Evolutionary conservation across 164 flowering plant species (phyloP).

Genomic region (Sextonia rubra): DNA sequence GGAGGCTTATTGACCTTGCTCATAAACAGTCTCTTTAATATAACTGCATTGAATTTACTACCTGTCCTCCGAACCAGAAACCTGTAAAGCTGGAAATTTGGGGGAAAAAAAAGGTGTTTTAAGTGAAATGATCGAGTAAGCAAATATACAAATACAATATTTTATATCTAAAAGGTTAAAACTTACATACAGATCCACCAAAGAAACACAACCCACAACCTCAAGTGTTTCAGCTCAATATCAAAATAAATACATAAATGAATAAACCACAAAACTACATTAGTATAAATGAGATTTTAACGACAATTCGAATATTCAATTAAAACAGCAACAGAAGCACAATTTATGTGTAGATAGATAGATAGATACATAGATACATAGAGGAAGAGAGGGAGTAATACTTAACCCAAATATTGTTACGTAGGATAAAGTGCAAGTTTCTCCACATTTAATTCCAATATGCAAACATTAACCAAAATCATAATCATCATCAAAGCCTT

Average conservation of each 20-base stretch:
- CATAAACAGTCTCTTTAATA: constrained; percentile 26
- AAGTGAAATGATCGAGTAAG: not conserved
- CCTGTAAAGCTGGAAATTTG: constrained; percentile 19
- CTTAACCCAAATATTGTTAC: no score
- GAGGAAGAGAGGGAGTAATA: not conserved
- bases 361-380: no score
- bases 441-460: no score
- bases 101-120: not conserved
- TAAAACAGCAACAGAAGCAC: not conserved
- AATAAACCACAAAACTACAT: no score
- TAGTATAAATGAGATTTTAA: not conserved
- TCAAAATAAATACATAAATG: no score
- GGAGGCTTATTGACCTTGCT: constrained; percentile 26
- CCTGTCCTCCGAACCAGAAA: constrained; percentile 27
- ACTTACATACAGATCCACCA: not conserved
- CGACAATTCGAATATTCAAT: not conserved
- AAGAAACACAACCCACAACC: not conserved
- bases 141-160: not conserved
- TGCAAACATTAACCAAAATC: not conserved
- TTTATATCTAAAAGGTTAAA: not conserved
- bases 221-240: not conserved
- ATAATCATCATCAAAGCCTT: not conserved
- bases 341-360: no score
- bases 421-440: not conserved
- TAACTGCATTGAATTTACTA: constrained; percentile 25